Base-by-base conservation (phyloP, 2,329 filamentous ascomycete genomes). In the Nigrospora sphaerica region DNA sequence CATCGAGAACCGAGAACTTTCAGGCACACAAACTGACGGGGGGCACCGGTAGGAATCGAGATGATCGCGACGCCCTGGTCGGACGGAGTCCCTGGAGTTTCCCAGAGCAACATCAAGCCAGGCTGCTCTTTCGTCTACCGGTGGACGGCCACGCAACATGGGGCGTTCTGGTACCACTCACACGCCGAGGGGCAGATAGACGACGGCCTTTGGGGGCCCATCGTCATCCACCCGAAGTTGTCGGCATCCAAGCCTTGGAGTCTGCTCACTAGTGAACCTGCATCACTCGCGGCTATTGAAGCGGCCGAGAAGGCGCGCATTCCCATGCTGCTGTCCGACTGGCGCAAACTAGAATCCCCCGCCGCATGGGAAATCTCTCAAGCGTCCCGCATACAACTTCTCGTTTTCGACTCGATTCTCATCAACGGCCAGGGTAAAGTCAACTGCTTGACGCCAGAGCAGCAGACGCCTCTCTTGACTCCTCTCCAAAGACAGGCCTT, bases 101-200 rank as follows among this genome's bases (percentile, higher is more conserved):
- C 73, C 1, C 79, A 83, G 53, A 63, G 63, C 4, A 63, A 71
- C 4, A 80, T 83, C 46, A 54, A 62, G 12, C 69, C 77, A 1
- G 71, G 72, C 2, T 54, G 58, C 3, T 66, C 59, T 28, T 83
- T 75, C 53, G 64, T 67, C 0, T 79, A 83, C 55, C 65, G 63
- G 32, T 84, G 75, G 66, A 70, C 63, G n/a, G 78, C 79, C 0
- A 68, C 66, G 0, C 71, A 79, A 46, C 73, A 77, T 52, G 81
- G 81, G 3, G 73, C 71, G 37, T 80, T 78, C 60, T 82, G 75
- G 68, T 84, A 83, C 52, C 80, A 83, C 60, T 71, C 77, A 0
- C 80, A 84, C 54, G 67, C 69, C 19, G 62, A 66, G 2, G 70
- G 71, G 2, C 78, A 81, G 49, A 67, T 83, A 13, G 73, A 80